phyloP scores from a whole-genome alignment of 108 stramenopile species.

The Skeletonema potamos region DNA sequence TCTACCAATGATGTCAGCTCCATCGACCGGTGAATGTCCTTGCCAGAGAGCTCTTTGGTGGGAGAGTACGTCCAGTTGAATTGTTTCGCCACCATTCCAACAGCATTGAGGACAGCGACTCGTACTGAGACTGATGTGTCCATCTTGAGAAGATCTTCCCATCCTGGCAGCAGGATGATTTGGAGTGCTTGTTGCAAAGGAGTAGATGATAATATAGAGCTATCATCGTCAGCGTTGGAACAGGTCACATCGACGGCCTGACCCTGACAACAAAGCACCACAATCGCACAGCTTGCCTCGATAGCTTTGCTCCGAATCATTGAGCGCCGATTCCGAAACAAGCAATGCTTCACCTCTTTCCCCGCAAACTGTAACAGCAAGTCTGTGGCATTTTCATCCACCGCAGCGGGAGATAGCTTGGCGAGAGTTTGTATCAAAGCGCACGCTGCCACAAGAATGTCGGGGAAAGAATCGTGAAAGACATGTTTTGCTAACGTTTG shows the following conservation, averaged over 20 bases:
- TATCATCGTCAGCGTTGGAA: background rate
- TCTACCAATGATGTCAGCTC: slow-evolving; percentile 17
- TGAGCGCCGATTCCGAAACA: slow-evolving; percentile 33
- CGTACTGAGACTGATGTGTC: slow-evolving; percentile 32
- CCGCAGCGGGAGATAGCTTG: slow-evolving; percentile 12
- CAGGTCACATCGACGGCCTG: background rate
- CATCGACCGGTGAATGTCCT: background rate
- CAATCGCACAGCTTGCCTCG: slow-evolving; percentile 30
- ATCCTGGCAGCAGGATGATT: slow-evolving; percentile 20
- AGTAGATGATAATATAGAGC: slow-evolving; percentile 6
- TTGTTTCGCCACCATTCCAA: slow-evolving; percentile 9
- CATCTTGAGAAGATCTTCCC: slow-evolving; percentile 27
- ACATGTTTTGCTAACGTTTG: slow-evolving; percentile 23
- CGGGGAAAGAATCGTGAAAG: slow-evolving; percentile 28
- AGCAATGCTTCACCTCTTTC: slow-evolving; percentile 15
- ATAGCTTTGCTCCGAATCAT: slow-evolving; percentile 32
- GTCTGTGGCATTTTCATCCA: slow-evolving; percentile 16
- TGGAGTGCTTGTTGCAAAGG: slow-evolving; percentile 6
- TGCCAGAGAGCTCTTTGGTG: background rate
- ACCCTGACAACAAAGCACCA: slow-evolving; percentile 10
- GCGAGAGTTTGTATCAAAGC: slow-evolving; percentile 23
- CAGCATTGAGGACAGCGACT: slow-evolving; percentile 11
- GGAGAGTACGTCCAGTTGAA: slow-evolving; percentile 30
- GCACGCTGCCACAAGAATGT: slow-evolving; percentile 35
- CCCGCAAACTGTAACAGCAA: slow-evolving; percentile 27